Evolutionary conservation across 2,329 filamentous ascomycete genomes (phyloP).

Genomic region (Diaporthe batatas): DNA sequence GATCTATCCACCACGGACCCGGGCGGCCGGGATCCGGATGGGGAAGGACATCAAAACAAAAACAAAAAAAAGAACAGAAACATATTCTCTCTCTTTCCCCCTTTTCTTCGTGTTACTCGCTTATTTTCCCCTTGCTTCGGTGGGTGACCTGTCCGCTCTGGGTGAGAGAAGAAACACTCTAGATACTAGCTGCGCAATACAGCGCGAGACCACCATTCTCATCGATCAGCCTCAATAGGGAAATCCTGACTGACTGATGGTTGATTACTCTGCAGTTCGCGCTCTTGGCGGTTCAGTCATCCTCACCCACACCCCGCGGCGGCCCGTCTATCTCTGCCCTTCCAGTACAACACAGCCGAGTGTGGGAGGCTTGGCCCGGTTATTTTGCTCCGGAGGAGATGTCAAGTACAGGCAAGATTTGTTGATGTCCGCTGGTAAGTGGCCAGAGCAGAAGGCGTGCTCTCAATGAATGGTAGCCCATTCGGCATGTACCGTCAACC

Average conservation of each 20-base stretch:
- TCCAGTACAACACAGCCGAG: not conserved
- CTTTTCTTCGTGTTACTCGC: too few species aligned
- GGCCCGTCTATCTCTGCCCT: not conserved
- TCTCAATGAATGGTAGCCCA: not conserved
- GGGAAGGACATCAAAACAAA: not conserved
- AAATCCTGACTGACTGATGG: not conserved
- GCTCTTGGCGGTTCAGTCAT: not conserved
- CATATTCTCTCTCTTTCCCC: not conserved
- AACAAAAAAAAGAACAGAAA: too few species aligned
- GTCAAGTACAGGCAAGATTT: not conserved
- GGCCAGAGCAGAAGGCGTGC: not conserved
- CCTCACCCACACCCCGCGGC: conserved; percentile 7
- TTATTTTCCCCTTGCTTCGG: not conserved
- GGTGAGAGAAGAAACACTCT: not conserved
- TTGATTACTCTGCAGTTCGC: conserved; percentile 4
- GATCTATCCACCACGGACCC: conserved; percentile 15
- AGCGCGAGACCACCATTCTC: not conserved
- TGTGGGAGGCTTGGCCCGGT: not conserved
- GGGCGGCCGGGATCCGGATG: conserved; percentile 13
- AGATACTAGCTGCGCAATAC: conserved; percentile 5
- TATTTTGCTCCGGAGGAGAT: not conserved
- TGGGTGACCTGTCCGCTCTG: too few species aligned
- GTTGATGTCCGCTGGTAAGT: not conserved
- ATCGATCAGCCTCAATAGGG: too few species aligned
- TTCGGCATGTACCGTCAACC: too few species aligned